Evolutionary conservation across 257 asterid species (phyloP).

Genomic region (Scutellaria baicalensis): DNA sequence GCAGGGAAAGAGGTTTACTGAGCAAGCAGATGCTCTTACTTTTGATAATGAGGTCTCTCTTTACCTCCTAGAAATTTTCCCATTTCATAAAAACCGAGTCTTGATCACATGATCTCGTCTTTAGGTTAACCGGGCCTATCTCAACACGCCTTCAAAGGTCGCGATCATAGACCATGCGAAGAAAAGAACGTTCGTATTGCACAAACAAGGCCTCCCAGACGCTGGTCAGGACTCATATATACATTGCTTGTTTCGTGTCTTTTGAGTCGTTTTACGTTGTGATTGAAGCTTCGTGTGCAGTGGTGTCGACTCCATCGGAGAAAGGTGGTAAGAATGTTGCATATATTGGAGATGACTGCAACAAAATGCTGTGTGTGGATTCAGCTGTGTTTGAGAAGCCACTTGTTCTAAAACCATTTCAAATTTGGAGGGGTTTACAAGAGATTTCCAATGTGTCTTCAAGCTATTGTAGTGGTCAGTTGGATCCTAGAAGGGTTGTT

Average conservation of each 20-base stretch:
- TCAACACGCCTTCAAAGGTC: slow-evolving; percentile 44
- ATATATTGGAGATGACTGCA: slow-evolving; percentile 21
- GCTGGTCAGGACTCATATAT: slow-evolving; percentile 29
- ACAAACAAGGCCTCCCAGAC: slow-evolving; percentile 51
- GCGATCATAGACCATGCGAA: slow-evolving; percentile 59
- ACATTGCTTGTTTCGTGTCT: background rate
- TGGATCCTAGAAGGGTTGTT: slow-evolving; percentile 46
- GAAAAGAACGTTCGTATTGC: slow-evolving; percentile 51
- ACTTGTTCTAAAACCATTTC: slow-evolving; percentile 38
- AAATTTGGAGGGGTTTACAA: slow-evolving; percentile 59
- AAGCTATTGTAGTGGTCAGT: slow-evolving; percentile 66
- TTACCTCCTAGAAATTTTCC: background rate
- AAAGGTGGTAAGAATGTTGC: slow-evolving; percentile 25
- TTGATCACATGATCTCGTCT: background rate
- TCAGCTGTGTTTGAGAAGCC: slow-evolving; percentile 47
- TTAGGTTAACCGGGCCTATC: slow-evolving; percentile 44
- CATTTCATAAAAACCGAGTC: background rate
- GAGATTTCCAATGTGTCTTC: slow-evolving; percentile 48
- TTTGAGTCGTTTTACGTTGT: background rate
- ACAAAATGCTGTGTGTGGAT: slow-evolving; percentile 45
- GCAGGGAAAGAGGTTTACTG: slow-evolving; percentile 45
- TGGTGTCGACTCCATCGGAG: slow-evolving; percentile 62
- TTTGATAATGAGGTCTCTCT: slow-evolving; percentile 48
- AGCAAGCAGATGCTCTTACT: slow-evolving; percentile 69
- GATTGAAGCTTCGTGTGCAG: slow-evolving; percentile 15